phyloP scores from a whole-genome alignment of 225 moss, liverwort and hornwort species.

The Pseudisothecium myosuroides region DNA sequence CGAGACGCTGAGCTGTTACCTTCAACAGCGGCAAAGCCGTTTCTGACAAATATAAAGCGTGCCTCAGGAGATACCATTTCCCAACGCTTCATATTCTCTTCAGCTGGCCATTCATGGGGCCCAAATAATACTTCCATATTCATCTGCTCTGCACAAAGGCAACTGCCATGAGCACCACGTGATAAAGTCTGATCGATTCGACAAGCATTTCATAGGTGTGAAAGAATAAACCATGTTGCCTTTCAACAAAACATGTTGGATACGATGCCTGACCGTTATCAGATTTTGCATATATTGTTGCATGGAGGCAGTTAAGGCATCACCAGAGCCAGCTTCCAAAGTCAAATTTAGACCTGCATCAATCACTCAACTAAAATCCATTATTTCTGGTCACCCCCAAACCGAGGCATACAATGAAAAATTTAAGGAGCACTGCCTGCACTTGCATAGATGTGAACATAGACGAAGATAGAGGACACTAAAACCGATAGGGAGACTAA shows the following conservation, averaged over 20 bases:
- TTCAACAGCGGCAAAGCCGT: conserved; percentile 8
- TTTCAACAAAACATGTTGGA: not conserved
- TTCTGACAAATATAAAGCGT: conserved; percentile 85
- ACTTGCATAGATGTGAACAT: not conserved
- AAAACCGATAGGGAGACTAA: not conserved
- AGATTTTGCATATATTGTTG: conserved; percentile 65
- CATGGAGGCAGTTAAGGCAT: conserved; percentile 40
- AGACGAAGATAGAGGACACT: not conserved
- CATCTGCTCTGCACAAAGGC: conserved; percentile 54
- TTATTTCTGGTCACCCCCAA: not conserved
- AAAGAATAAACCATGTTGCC: not conserved
- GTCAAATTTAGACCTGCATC: conserved; percentile 58
- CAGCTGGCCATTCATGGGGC: conserved; percentile 77
- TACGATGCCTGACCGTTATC: conserved; percentile 46
- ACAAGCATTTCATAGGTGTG: not conserved
- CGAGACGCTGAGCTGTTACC: conserved; percentile 34
- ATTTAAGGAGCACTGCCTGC: not conserved
- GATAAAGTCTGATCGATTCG: not conserved
- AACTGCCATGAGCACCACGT: conserved; percentile 17
- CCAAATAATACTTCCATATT: conserved; percentile 89
- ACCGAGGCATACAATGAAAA: not conserved
- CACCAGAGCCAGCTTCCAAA: conserved; percentile 70
- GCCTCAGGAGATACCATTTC: conserved; percentile 87
- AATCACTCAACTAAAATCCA: not conserved
- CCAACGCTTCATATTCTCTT: conserved; percentile 80